Percentiles rank a stretch among this genome's conserved stretches.
phyloP scores from a whole-genome alignment of 2,329 filamentous ascomycete species.

The Aspergillus caelatus region DNA sequence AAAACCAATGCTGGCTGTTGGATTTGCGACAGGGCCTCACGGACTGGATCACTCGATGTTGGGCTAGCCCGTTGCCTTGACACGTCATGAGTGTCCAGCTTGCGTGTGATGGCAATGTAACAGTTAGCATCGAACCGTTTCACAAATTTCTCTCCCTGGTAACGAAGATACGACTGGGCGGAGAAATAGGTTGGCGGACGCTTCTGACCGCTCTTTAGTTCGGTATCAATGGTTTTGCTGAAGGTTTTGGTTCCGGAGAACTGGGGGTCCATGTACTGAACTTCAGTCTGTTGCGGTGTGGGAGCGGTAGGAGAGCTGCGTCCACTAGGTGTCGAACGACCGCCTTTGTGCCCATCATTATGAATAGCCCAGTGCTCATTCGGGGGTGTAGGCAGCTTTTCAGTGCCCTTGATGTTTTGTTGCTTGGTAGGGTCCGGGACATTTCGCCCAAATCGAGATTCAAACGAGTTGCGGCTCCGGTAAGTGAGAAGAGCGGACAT shows the following conservation, averaged over 20 bases:
- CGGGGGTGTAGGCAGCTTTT: conserved; percentile 62
- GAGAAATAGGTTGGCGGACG: conserved; percentile 87
- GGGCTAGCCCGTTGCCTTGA: conserved; percentile 68
- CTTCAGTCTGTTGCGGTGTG: conserved; percentile 27
- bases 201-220: conserved; percentile 29
- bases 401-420: conserved; percentile 76
- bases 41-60: conserved; percentile 55
- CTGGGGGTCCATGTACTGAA: conserved; percentile 64
- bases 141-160: conserved; percentile 96
- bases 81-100: conserved; percentile 95
- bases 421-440: conserved; percentile 81
- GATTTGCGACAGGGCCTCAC: conserved; percentile 77
- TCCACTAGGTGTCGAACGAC: conserved; percentile 43
- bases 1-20: conserved; percentile 88
- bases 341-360: conserved; percentile 76
- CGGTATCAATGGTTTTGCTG: conserved; percentile 40
- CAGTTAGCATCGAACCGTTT: conserved; percentile 97
- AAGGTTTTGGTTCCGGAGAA: conserved; percentile 67
- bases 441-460: conserved; percentile 91
- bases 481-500: conserved; percentile 98
- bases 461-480: conserved; percentile 94
- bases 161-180: conserved; percentile 94
- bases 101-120: conserved; percentile 97
- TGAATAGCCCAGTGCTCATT: conserved; percentile 79
- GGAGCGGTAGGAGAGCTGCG: conserved; percentile 35